A percentile compares a stretch with the other conserved stretches of the same genome.
Evolutionary conservation across 805 yeast genomes (phyloP).

Genomic region (Candida easanensis): DNA sequence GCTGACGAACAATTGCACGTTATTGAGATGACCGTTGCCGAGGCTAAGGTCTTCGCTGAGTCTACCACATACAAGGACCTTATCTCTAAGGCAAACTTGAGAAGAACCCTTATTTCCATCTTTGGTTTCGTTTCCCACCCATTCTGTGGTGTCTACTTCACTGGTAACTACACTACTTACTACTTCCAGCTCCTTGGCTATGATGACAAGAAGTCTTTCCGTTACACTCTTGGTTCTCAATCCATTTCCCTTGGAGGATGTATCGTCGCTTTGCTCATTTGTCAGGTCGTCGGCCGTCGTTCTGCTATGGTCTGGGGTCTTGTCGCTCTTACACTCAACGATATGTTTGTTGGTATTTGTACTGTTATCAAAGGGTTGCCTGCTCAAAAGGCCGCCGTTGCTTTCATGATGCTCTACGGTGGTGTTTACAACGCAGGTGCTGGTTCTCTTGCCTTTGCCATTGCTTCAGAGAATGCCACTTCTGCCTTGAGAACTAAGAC

Average conservation of each 20-base stretch:
- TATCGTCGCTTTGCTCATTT: conserved; percentile 28
- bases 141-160: conserved; percentile 43
- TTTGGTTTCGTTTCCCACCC: conserved; percentile 40
- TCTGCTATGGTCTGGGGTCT: conserved; percentile 29
- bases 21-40: conserved; percentile 29
- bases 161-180: conserved; percentile 44
- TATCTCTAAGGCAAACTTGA: conserved; percentile 39
- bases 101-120: conserved; percentile 38
- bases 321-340: conserved; percentile 19
- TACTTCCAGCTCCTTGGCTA: conserved; percentile 47
- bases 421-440: conserved; percentile 34
- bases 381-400: conserved; percentile 23
- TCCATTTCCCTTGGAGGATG: conserved; percentile 32
- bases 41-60: conserved; percentile 27
- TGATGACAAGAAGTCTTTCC: conserved; percentile 38
- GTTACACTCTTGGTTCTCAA: conserved; percentile 32
- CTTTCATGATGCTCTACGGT: conserved; percentile 27
- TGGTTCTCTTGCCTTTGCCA: conserved; percentile 36
- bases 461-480: conserved; percentile 37
- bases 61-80: conserved; percentile 37
- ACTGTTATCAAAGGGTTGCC: conserved; percentile 5
- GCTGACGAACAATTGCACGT: conserved; percentile 32
- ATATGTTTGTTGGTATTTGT: conserved; percentile 20
- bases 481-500: conserved; percentile 33
- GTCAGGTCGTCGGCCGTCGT: conserved; percentile 29